A percentile compares a stretch with the other conserved stretches of the same genome.
phyloP scores from a whole-genome alignment of 768 basidiomycete species.

The Glaciozyma martinii region DNA sequence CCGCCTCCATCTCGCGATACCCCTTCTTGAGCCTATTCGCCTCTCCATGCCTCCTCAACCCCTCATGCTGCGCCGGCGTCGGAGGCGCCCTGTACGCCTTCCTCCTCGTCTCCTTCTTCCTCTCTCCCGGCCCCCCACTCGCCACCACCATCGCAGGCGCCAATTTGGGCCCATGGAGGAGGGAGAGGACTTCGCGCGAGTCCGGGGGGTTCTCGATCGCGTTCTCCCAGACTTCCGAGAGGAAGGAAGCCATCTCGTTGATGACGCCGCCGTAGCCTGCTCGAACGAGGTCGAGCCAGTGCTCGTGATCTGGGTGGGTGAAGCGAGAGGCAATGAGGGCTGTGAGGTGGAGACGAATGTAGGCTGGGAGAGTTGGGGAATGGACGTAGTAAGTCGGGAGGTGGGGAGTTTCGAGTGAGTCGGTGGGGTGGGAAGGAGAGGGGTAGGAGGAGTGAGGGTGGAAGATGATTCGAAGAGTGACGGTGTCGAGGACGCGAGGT shows the following conservation, averaged over 20 bases:
- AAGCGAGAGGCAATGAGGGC: constrained; percentile 55
- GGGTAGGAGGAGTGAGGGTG: constrained; percentile 43
- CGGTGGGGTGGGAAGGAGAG: constrained; percentile 39
- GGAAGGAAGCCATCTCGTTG: constrained; percentile 52
- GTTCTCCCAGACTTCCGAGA: constrained; percentile 52
- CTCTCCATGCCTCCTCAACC: constrained; percentile 35
- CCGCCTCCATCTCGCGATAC: constrained; percentile 52
- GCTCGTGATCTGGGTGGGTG: constrained; percentile 25
- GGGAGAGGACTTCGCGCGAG: constrained; percentile 56
- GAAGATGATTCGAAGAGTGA: constrained; percentile 57
- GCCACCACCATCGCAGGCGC: constrained; percentile 19
- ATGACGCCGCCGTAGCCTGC: constrained; percentile 60
- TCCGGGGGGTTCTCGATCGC: constrained; percentile 61
- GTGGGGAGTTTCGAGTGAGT: constrained; percentile 32
- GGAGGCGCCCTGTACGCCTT: constrained; percentile 1
- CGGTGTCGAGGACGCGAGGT: constrained; percentile 42
- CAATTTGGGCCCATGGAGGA: constrained; percentile 45
- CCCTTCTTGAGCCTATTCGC: constrained; percentile 29
- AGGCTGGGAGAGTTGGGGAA: constrained; percentile 60
- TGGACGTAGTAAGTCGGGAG: constrained; percentile 67
- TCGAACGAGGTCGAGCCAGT: constrained; percentile 49
- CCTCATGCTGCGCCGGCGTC: constrained; percentile 24
- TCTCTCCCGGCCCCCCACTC: constrained; percentile 7
- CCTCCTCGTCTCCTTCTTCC: constrained; percentile 1
- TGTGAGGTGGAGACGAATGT: constrained; percentile 74